Percentiles rank a stretch among this genome's conserved stretches.
Conservation (phyloP, 805 yeast genomes). For the Sugiyamaella chiloensis region DNA sequence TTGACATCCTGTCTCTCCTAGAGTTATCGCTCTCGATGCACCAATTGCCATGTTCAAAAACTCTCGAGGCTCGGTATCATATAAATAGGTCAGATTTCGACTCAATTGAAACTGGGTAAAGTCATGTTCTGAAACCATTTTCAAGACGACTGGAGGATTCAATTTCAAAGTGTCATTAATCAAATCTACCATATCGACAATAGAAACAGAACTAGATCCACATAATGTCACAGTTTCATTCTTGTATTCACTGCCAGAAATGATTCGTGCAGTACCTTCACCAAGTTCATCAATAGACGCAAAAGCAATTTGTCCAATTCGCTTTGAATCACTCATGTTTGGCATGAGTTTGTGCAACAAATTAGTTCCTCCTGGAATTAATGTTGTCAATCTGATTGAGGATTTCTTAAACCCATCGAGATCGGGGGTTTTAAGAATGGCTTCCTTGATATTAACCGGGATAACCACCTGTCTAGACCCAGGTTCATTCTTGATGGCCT, state of each 20-base stretch:
- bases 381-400: neutral
- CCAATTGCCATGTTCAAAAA: neutral
- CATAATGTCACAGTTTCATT: neutral
- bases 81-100: neutral
- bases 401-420: neutral
- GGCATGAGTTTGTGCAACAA: neutral
- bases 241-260: neutral
- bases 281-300: conserved; percentile 11
- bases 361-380: neutral
- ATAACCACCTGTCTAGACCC: neutral
- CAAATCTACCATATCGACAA: conserved; percentile 2
- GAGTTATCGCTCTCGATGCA: neutral
- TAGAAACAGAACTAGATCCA: conserved; percentile 3
- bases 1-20: neutral
- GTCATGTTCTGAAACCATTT: neutral
- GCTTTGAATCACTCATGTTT: neutral
- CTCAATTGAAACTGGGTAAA: conserved; percentile 1
- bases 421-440: neutral
- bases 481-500: neutral
- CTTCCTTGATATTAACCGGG: neutral
- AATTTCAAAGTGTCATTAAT: neutral
- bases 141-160: conserved; percentile 4
- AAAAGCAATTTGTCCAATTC: conserved; percentile 7
- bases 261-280: conserved; percentile 8
- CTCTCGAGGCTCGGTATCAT: neutral